These are phyloP conservation scores for Lepiota venenata DNA, from an alignment of 768 basidiomycete species.

Conservation along the genomic window DNA sequence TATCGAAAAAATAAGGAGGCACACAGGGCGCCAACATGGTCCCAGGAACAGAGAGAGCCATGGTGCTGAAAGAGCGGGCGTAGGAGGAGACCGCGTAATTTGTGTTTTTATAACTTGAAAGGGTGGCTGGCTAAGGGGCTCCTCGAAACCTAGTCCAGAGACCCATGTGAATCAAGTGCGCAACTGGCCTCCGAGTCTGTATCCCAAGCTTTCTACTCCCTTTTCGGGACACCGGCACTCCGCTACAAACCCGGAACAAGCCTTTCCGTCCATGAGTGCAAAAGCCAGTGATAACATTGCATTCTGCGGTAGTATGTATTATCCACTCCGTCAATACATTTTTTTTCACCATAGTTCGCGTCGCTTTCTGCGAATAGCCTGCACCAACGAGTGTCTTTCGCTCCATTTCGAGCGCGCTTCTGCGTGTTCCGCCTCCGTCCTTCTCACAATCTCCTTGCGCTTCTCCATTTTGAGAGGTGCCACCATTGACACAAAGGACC, in stretches of 20 bases:
- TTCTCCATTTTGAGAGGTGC: conserved; percentile 57
- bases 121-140: conserved; percentile 17
- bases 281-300: not conserved
- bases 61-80: conserved; percentile 7
- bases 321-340: not conserved
- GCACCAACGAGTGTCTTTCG: conserved; percentile 57
- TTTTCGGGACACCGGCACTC: conserved; percentile 30
- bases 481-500: conserved; percentile 59
- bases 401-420: conserved; percentile 60
- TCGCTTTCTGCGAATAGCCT: conserved; percentile 65
- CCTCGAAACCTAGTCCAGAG: conserved; percentile 11
- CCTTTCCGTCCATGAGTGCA: conserved; percentile 9
- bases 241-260: conserved; percentile 28
- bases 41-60: conserved; percentile 8
- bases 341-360: conserved; percentile 64
- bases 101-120: conserved; percentile 24
- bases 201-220: conserved; percentile 26
- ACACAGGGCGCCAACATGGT: conserved; percentile 21
- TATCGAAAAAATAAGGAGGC: conserved; percentile 46
- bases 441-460: conserved; percentile 37
- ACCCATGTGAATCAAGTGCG: conserved; percentile 26
- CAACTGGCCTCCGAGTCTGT: conserved; percentile 15
- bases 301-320: not conserved
- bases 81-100: conserved; percentile 9
- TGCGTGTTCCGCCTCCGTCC: conserved; percentile 45